phyloP scores from a whole-genome alignment of 495 filamentous ascomycete genomes.

The Xylaria cubensis region DNA sequence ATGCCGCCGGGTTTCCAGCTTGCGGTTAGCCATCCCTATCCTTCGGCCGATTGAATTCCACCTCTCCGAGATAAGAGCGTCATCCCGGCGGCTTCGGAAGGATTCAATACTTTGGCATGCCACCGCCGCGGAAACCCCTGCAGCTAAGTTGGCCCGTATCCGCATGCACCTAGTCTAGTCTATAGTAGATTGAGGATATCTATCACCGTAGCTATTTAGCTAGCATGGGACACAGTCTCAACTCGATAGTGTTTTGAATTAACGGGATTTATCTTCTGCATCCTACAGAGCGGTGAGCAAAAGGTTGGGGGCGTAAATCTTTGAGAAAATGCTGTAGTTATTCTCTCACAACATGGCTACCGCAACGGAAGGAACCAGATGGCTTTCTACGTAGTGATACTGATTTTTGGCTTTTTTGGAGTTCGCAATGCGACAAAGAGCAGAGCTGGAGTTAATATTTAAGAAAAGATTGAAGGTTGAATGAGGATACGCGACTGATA shows the following conservation, averaged over 20 bases:
- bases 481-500: neutral
- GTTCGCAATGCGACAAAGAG: too few species aligned
- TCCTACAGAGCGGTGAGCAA: neutral
- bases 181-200: neutral
- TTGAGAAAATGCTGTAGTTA: neutral
- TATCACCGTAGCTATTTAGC: neutral
- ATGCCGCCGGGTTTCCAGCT: neutral
- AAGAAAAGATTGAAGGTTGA: neutral
- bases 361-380: neutral
- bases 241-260: neutral
- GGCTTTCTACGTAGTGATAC: neutral
- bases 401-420: neutral
- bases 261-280: neutral
- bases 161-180: neutral
- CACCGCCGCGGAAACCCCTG: neutral
- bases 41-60: neutral
- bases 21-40: neutral
- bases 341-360: neutral
- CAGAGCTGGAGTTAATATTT: too few species aligned
- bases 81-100: neutral
- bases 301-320: neutral
- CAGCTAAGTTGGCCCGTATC: neutral
- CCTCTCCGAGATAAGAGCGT: neutral
- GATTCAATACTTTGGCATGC: neutral
- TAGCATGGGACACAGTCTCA: neutral